Conservation (phyloP, 2,329 filamentous ascomycete species). For the Neopestalotiopsis rosae region DNA sequence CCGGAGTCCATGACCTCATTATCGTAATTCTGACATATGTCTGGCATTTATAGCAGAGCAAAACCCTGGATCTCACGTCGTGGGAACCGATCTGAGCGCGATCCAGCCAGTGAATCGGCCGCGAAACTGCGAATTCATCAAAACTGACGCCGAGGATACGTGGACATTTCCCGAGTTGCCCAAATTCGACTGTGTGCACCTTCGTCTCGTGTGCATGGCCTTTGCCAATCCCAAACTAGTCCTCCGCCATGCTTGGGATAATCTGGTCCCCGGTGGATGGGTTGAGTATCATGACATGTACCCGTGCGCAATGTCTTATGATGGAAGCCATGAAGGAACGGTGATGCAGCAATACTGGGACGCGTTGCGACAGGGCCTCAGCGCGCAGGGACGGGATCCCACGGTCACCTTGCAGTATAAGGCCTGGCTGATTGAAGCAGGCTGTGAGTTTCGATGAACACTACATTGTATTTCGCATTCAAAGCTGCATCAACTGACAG, state of each 20-base stretch:
- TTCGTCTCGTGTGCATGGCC: slow-evolving; percentile 45
- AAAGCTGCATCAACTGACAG: neutral
- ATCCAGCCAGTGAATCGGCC: slow-evolving; percentile 19
- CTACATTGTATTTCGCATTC: slow-evolving; percentile 12
- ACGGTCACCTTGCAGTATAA: slow-evolving; percentile 17
- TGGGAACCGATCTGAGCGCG: slow-evolving; percentile 19
- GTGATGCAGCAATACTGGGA: slow-evolving; percentile 8
- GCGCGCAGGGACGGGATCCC: neutral
- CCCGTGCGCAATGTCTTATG: slow-evolving; percentile 10
- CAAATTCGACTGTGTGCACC: slow-evolving; percentile 21
- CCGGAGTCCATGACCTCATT: neutral
- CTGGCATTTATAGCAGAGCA: slow-evolving; percentile 5
- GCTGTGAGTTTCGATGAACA: slow-evolving; percentile 4
- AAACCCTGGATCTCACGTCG: slow-evolving; percentile 16
- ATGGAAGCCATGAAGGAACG: slow-evolving; percentile 22
- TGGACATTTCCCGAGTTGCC: slow-evolving; percentile 17
- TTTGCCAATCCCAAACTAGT: slow-evolving; percentile 52
- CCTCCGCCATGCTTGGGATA: slow-evolving; percentile 47
- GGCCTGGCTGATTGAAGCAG: slow-evolving; percentile 24
- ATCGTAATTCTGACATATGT: neutral
- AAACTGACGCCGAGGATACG: slow-evolving; percentile 21
- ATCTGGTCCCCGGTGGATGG: slow-evolving; percentile 37
- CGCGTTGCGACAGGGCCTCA: neutral
- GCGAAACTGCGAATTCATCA: slow-evolving; percentile 20
- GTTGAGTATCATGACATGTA: slow-evolving; percentile 28